Evolutionary conservation across 306 rosid species (phyloP).

Genomic region (Datisca glomerata): DNA sequence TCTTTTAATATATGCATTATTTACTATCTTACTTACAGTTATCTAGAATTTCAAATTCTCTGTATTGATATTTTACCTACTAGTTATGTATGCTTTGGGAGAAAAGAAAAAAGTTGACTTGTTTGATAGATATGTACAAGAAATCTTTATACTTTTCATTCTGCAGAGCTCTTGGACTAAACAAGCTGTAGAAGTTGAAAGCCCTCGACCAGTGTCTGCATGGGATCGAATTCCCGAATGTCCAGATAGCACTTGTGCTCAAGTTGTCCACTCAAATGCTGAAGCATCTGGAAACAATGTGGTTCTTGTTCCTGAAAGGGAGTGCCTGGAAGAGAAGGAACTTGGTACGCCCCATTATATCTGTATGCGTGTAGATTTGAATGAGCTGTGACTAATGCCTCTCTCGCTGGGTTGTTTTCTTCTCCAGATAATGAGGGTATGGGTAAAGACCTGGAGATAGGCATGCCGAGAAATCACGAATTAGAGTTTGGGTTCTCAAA

Average conservation of each 20-base stretch:
- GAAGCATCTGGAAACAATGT: constrained; percentile 32
- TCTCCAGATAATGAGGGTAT: constrained; percentile 20
- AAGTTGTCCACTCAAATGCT: constrained; percentile 57
- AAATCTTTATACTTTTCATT: no score
- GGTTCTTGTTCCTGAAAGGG: constrained; percentile 28
- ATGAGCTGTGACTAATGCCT: neutral
- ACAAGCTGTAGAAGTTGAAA: constrained; percentile 70
- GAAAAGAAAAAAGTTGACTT: no score
- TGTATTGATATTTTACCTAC: no score
- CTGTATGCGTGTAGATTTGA: constrained; percentile 3
- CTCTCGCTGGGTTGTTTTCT: constrained; percentile 8
- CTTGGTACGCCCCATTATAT: constrained; percentile 30
- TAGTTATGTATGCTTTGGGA: no score
- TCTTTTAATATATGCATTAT: no score
- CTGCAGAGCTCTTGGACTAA: constrained; percentile 90
- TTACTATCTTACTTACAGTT: no score
- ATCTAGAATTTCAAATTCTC: no score
- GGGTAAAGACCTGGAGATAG: constrained; percentile 25
- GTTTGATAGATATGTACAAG: no score
- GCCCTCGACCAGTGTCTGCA: constrained; percentile 44
- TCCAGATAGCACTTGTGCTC: constrained; percentile 83
- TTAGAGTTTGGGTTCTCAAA: constrained; percentile 22
- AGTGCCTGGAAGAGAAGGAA: constrained; percentile 33
- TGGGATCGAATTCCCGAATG: constrained; percentile 42
- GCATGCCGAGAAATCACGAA: constrained; percentile 22